Base-by-base conservation (phyloP, 495 filamentous ascomycete species). In the Cercophora samala region DNA sequence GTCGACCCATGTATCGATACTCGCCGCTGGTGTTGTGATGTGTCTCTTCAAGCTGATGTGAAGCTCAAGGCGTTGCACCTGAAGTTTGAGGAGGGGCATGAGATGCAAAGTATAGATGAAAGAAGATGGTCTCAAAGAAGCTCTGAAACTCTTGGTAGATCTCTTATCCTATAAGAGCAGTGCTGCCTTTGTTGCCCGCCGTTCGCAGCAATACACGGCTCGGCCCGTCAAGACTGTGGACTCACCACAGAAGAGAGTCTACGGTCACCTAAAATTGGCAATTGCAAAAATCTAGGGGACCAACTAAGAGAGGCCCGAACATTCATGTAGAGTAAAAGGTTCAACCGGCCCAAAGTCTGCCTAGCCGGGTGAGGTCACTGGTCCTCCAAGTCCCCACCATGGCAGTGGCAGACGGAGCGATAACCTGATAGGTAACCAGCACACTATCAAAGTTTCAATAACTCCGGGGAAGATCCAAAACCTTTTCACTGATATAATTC, bases 401-500 rank as follows among this genome's bases (percentile, higher is more conserved):
- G 37, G 11, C 6, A 46, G 8, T 46, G 37, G 37, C 37, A 46
- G 37, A 13, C 37, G 37, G 37, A 46, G 37, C 11, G 37, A 11
- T 9, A 9, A 46, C 37, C 37, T 46, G 37, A 9, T 17, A 9
- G 13, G 5, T 29, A 59, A 59, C 22, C 56, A 59, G 26, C 11
- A 5, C 23, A 59, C 56, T 15, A 18, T 17, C n/a, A 2, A 19
- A n/a, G 5, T 18, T 46, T 66, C 62, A 84, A 70, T 85, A 86
- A 65, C 82, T 84, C 66, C 79, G 70, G 1, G 87, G 87, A 46
- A 88, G 74, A 11, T 76, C 76, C 32, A 93, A 76, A 0, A 87
- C 89, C 76, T 88, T 91, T 76, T 94, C 90, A 23, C 84, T 85
- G n/a, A 93, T 83, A 70, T 87, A 92, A 66, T 91, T 92, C 80